Evolutionary conservation across 257 asterid genomes (phyloP), one percentile per base, ranked within the genome.

Genomic region (Rehmannia glutinosa): DNA sequence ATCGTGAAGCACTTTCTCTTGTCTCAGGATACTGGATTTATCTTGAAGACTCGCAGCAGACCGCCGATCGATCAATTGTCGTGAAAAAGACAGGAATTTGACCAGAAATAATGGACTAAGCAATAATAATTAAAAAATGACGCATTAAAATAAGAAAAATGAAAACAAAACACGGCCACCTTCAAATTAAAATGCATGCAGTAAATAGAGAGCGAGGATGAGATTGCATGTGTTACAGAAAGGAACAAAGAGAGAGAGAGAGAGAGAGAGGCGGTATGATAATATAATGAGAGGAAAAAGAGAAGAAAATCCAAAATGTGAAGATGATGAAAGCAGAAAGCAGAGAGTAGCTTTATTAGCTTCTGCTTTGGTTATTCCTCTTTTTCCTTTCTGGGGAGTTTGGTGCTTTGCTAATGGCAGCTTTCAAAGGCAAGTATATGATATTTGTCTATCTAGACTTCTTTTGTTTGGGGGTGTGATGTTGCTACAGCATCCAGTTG

Each of bases 281-380:
- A 72, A 43, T 35, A 8, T 23, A 54, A 82, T 12, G 52, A 46
- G 39, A 11, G 27, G 10, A 30, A 16, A 53, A 52, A 33, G 36
- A 13, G 47, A 51, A 21, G 65, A 68, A 73, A 79, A 65, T 73
- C 63, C 70, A 80, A 72, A 73, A 69, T 20, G 33, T 58, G 51
- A 62, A 47, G 13, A 24, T 42, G 46, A 25, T 73, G 77, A 68
- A 60, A 75, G 72, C 56, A 73, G 71, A 76, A 68, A 74, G 82
- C 83, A 76, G 78, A 78, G 74, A 80, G 70, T 79, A 62, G 81
- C n/a, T n/a, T n/a, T n/a, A n/a, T n/a, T n/a, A n/a, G n/a, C 86
- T 76, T 80, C 75, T 54, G 77, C 85, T 75, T 77, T 78, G 69
- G 32, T 33, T 43, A 47, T 62, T 68, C 49, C 70, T 72, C 59